Base-by-base conservation (phyloP, 2,329 filamentous ascomycete genomes). In the Aspergillus piperis region DNA sequence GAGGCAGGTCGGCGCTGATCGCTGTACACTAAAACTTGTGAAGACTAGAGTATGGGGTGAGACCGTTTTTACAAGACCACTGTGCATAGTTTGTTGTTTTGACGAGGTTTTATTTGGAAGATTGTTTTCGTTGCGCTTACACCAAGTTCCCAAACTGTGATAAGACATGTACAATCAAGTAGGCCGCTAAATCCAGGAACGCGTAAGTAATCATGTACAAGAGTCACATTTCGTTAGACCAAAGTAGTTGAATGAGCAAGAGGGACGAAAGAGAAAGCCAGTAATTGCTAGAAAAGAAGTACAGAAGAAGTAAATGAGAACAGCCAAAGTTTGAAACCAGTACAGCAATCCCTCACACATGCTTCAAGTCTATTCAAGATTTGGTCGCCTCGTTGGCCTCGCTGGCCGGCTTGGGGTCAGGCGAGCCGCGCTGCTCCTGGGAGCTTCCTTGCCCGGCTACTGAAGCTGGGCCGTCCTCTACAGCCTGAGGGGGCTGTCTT, bases 351-450 rank as follows among this genome's bases (percentile, higher is more conserved):
- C 50, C 63, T 61, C 65, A 63, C 62, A 66, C 66, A 68, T 63
- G 66, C 48, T 44, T 50, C 57, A 39, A 54, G 41, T 60, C 49
- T 62, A 58, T 54, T 73, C 62, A 61, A 23, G 48, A 36, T 27
- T 75, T 70, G 58, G 80, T 82, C 13, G 80, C 80, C 64, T 81
- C 79, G 58, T 79, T 77, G 8, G 73, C 78, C 62, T 82, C 80
- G 52, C 79, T 82, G 27, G 78, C 80, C 17, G 80, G 80, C 61
- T 78, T 79, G 1, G 80, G 73, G 62, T 78, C 74, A 19, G 71
- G 72, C 48, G 74, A 72, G 38, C 71, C 68, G 13, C 71, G 69
- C 53, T 71, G 66, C 57, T 77, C 73, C 38, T 73, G 69, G 2
- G 74, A 78, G 63, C 71, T 75, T 60, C 72, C 75, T 65, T 73